Evolutionary conservation across 1,139 yeast species (phyloP).

Genomic region (Wickerhamiella pararugosa): DNA sequence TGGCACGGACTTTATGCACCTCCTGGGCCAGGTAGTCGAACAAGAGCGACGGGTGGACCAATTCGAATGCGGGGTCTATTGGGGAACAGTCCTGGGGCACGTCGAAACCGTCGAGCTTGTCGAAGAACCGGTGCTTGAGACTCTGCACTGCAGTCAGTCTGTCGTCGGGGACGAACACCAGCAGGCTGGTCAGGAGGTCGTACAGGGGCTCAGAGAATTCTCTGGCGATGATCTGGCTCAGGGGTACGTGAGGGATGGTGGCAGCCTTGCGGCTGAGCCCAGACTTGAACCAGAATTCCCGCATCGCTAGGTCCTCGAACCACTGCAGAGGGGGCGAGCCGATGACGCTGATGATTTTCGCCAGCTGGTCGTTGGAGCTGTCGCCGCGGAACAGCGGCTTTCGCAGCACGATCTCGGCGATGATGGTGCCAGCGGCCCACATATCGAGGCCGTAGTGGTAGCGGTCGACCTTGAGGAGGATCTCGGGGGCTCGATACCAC

Average conservation of each 20-base stretch:
- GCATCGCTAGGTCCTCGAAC: conserved; percentile 24
- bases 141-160: conserved; percentile 77
- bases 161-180: conserved; percentile 62
- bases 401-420: conserved; percentile 75
- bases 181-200: conserved; percentile 50
- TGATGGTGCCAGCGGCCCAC: conserved; percentile 90
- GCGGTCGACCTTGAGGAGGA: conserved; percentile 38
- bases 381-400: conserved; percentile 73
- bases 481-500: conserved; percentile 92
- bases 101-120: conserved; percentile 35
- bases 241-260: conserved; percentile 14
- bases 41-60: no score
- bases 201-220: conserved; percentile 61
- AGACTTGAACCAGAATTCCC: background rate
- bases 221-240: conserved; percentile 44
- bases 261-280: background rate
- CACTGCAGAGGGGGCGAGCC: conserved; percentile 75
- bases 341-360: conserved; percentile 56
- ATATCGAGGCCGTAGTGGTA: conserved; percentile 65
- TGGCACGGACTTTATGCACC: conserved; percentile 4
- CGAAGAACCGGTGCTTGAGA: conserved; percentile 61
- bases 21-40: conserved; percentile 6
- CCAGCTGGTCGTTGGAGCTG: conserved; percentile 72
- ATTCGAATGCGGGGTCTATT: no score
- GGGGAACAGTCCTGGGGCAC: no score